These are phyloP conservation scores for Favolaschia claudopus DNA, from an alignment of 768 basidiomycete genomes.

Conservation along the genomic window DNA sequence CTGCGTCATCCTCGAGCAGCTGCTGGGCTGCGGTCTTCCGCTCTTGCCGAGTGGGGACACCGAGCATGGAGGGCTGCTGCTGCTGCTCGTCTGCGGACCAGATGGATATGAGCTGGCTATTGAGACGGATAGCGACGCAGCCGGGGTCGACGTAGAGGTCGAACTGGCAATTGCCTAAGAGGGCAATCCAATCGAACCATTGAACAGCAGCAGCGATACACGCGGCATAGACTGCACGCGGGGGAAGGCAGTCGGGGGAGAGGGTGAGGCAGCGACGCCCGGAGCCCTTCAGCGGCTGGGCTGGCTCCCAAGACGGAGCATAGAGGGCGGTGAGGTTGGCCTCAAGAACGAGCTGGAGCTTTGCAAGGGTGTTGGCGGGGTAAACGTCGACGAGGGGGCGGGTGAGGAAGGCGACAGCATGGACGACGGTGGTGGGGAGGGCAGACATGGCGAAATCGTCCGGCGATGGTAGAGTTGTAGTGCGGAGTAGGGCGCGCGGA, in stretches of 20 bases:
- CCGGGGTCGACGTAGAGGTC: slow-evolving; percentile 87
- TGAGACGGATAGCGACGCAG: slow-evolving; percentile 71
- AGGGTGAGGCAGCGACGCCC: slow-evolving; percentile 79
- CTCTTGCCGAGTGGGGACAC: slow-evolving; percentile 27
- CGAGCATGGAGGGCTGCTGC: slow-evolving; percentile 20
- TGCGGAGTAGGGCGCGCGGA: slow-evolving; percentile 44
- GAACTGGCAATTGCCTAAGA: slow-evolving; percentile 74
- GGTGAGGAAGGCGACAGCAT: slow-evolving; percentile 79
- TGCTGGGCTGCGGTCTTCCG: slow-evolving; percentile 77
- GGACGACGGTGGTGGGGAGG: slow-evolving; percentile 74
- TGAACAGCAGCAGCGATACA: slow-evolving; percentile 74
- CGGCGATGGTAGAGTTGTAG: slow-evolving; percentile 59
- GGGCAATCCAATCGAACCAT: slow-evolving; percentile 83
- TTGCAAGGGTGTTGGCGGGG: slow-evolving; percentile 67
- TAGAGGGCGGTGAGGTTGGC: slow-evolving; percentile 76
- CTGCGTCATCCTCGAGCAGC: slow-evolving; percentile 72
- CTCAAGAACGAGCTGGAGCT: slow-evolving; percentile 76
- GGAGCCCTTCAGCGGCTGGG: slow-evolving; percentile 72
- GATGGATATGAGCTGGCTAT: slow-evolving; percentile 61
- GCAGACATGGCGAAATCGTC: slow-evolving; percentile 62
- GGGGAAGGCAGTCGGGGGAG: slow-evolving; percentile 72
- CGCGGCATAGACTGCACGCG: slow-evolving; percentile 73
- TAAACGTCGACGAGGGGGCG: slow-evolving; percentile 65
- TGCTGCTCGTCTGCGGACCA: slow-evolving; percentile 66
- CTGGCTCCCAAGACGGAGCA: slow-evolving; percentile 69